These are phyloP conservation scores for Bisporella sp. DNA, from an alignment of 2,329 filamentous ascomycete species.

Conservation along the genomic window DNA sequence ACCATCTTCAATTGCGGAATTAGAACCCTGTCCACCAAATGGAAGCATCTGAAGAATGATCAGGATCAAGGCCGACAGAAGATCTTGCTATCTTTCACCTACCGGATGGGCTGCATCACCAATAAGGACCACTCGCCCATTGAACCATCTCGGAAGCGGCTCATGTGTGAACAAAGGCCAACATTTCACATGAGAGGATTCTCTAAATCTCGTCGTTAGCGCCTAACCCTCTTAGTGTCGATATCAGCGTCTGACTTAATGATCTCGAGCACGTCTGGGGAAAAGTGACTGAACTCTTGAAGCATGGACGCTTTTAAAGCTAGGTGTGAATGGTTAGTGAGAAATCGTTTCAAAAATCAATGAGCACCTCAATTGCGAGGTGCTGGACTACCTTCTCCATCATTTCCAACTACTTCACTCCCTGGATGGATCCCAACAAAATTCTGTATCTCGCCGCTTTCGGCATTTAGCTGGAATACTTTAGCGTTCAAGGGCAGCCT, in stretches of 20 bases:
- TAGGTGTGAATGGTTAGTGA: no score
- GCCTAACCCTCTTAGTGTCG: no score
- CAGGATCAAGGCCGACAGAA: neutral
- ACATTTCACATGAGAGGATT: conserved; percentile 2
- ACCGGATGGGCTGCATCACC: neutral
- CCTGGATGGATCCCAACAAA: no score
- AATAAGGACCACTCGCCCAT: neutral
- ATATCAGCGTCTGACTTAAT: neutral
- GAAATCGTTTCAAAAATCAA: no score
- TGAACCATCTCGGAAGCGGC: neutral
- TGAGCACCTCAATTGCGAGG: no score
- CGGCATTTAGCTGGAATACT: no score
- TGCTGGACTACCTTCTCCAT: no score
- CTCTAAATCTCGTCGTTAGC: neutral
- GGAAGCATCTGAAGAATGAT: neutral
- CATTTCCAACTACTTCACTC: no score
- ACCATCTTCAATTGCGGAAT: neutral
- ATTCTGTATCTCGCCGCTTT: no score
- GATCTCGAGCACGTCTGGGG: neutral
- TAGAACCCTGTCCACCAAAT: neutral
- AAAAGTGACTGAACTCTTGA: neutral
- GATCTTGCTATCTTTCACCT: neutral
- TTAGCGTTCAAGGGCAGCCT: no score
- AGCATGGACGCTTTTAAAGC: no score
- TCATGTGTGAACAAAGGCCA: conserved; percentile 4